A percentile compares a stretch with the other conserved stretches of the same genome.
phyloP scores from a whole-genome alignment of 73 alveolate genomes.

The Paramecium caudatum region DNA sequence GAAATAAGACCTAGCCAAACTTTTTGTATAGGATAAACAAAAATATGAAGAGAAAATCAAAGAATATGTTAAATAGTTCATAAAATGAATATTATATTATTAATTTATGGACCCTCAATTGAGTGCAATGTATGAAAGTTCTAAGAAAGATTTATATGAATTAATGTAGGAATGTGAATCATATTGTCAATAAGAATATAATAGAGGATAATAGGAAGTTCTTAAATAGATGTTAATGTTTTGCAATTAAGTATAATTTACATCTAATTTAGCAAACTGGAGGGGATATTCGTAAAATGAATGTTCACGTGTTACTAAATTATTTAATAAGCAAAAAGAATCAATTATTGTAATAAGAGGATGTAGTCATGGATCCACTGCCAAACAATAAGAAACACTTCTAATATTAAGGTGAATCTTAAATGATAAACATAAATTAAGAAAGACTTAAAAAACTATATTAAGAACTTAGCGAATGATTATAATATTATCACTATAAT shows the following conservation, averaged over 20 bases:
- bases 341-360: not conserved
- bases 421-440: no score
- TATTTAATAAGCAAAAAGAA: not conserved
- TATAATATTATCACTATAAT: not conserved
- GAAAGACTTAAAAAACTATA: no score
- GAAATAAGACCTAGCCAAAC: not conserved
- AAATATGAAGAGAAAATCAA: not conserved
- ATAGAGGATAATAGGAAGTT: slow-evolving; percentile 33
- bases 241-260: not conserved
- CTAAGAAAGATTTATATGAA: slow-evolving; percentile 5
- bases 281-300: not conserved
- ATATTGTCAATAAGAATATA: slow-evolving; percentile 15
- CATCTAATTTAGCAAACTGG: slow-evolving; percentile 7
- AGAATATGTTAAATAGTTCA: not conserved
- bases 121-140: not conserved
- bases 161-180: slow-evolving; percentile 16
- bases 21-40: not conserved
- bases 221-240: not conserved
- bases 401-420: no score
- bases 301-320: not conserved
- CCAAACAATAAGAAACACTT: no score
- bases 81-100: not conserved
- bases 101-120: slow-evolving; percentile 48
- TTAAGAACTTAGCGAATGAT: no score
- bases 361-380: no score